A percentile compares a stretch with the other conserved stretches of the same genome.
phyloP scores from a whole-genome alignment of 2,329 filamentous ascomycete species.

The Leptographium radiaticola region DNA sequence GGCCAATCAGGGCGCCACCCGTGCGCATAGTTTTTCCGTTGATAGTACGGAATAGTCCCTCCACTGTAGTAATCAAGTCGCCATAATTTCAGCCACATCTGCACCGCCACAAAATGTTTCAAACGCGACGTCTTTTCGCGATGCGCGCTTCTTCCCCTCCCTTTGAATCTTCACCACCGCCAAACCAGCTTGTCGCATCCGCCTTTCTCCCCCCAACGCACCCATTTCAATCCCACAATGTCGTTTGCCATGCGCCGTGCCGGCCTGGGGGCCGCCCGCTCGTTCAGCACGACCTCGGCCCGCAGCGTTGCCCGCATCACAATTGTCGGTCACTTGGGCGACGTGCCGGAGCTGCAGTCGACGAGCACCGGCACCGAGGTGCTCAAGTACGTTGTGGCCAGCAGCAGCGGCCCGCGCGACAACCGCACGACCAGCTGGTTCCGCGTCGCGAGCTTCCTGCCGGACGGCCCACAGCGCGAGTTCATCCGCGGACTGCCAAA shows the following conservation, averaged over 20 bases:
- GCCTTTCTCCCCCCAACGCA: too few species aligned
- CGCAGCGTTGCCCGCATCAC: constrained; percentile 65
- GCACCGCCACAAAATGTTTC: background rate
- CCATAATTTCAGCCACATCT: background rate
- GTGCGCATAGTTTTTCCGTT: too few species aligned
- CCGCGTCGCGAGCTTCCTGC: constrained; percentile 57
- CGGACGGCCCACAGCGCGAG: constrained; percentile 56
- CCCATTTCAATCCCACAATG: constrained; percentile 5
- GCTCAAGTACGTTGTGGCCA: constrained; percentile 65
- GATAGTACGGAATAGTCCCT: too few species aligned
- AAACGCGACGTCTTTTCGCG: background rate
- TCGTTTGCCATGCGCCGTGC: constrained; percentile 13
- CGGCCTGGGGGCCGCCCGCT: constrained; percentile 31
- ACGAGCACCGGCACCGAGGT: constrained; percentile 62
- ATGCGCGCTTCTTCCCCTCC: background rate
- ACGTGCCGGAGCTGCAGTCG: constrained; percentile 60
- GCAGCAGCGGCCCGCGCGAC: constrained; percentile 50
- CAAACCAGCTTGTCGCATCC: background rate
- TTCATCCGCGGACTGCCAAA: constrained; percentile 63
- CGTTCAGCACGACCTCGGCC: constrained; percentile 62
- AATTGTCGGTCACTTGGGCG: constrained; percentile 73
- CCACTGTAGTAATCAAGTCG: too few species aligned
- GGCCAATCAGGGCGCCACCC: background rate
- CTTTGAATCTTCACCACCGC: background rate
- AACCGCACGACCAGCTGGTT: constrained; percentile 79